Base-by-base conservation (phyloP, 208 protist species). In the Trypanosomatidae sp. region DNA sequence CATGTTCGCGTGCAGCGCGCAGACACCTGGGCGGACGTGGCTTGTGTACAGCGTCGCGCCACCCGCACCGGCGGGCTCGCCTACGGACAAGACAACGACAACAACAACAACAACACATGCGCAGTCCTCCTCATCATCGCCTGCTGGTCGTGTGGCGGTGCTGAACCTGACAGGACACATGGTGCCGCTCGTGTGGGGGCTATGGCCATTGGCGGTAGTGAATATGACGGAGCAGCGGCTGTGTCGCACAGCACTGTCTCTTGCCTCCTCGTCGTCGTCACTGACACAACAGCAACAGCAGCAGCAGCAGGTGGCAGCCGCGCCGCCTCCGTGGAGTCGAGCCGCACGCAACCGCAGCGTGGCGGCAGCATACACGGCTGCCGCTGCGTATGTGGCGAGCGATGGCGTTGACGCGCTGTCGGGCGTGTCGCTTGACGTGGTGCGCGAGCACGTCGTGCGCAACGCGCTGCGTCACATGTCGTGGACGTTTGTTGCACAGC, bases 151-250 rank as follows among this genome's bases (percentile, higher is more conserved):
- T n/a, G n/a, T n/a, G n/a, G n/a, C n/a, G n/a, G n/a, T n/a, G 3
- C 23, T 86, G n/a, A 70, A 77, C 38, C n/a, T 84, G n/a, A 42
- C 66, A 45, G 32, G 45, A 19, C 53, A 66, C 28, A 61, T 48
- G 23, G 53, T 74, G 3, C 83, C 83, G 6, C 60, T 88, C 2
- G 53, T 48, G 7, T 53, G 78, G 19, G 78, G 78, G 10, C 38
- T 88, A 22, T 92, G 83, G 83, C 83, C 83, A n/a, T 53, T 92
- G 15, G 78, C 72, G 10, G 65, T 82, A 16, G 48, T 88, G 18
- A 66, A 88, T 33, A 54, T 81, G 48, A 79, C 78, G 6, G 78
- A 86, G 45, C 38, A 44, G 32, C 39, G 39, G 4, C 20, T 91
- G 26, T 74, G 70, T 43, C n/a, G 32, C 13, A 24, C 53, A 24